phyloP scores from a whole-genome alignment of 371 early-diverging fungal species.

The Smittium culicis region DNA sequence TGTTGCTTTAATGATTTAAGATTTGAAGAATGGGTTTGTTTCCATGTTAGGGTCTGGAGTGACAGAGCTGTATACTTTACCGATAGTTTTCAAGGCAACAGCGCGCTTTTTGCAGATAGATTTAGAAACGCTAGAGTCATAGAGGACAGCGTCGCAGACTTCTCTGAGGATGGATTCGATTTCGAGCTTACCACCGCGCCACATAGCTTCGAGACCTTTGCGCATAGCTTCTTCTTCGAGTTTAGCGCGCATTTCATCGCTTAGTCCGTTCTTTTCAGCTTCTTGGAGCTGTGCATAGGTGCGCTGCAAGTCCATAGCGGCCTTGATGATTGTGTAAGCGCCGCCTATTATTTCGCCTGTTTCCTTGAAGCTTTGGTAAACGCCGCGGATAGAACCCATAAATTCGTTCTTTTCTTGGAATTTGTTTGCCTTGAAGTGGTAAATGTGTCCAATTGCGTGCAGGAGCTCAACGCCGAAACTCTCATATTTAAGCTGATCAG shows the following conservation, averaged over 20 bases:
- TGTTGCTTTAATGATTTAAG: too few relatives aligned
- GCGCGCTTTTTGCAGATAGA: slow-evolving; percentile 43
- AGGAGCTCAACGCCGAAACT: slow-evolving; percentile 83
- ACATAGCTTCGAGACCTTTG: slow-evolving; percentile 70
- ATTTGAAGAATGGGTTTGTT: slow-evolving; percentile 30
- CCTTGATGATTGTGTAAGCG: slow-evolving; percentile 73
- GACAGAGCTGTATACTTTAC: slow-evolving; percentile 42
- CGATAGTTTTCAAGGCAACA: slow-evolving; percentile 54
- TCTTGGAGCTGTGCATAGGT: slow-evolving; percentile 71
- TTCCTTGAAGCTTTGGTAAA: slow-evolving; percentile 52
- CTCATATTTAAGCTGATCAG: slow-evolving; percentile 72
- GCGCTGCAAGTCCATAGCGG: slow-evolving; percentile 79
- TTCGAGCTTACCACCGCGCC: slow-evolving; percentile 87
- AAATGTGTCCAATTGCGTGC: slow-evolving; percentile 82
- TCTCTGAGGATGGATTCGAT: slow-evolving; percentile 83
- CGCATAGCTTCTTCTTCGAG: slow-evolving; percentile 56
- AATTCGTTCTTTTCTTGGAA: slow-evolving; percentile 52
- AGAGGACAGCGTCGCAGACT: slow-evolving; percentile 70
- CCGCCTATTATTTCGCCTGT: slow-evolving; percentile 75
- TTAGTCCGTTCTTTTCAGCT: slow-evolving; percentile 65
- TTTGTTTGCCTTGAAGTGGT: slow-evolving; percentile 69
- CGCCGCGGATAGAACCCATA: slow-evolving; percentile 40
- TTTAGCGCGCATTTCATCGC: slow-evolving; percentile 39
- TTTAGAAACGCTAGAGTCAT: slow-evolving; percentile 43
- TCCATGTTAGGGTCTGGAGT: slow-evolving; percentile 27